Percentiles rank a stretch among this genome's conserved stretches.
These are phyloP conservation scores for Alternaria atra DNA, from an alignment of 2,329 filamentous ascomycete species.

Conservation along the genomic window DNA sequence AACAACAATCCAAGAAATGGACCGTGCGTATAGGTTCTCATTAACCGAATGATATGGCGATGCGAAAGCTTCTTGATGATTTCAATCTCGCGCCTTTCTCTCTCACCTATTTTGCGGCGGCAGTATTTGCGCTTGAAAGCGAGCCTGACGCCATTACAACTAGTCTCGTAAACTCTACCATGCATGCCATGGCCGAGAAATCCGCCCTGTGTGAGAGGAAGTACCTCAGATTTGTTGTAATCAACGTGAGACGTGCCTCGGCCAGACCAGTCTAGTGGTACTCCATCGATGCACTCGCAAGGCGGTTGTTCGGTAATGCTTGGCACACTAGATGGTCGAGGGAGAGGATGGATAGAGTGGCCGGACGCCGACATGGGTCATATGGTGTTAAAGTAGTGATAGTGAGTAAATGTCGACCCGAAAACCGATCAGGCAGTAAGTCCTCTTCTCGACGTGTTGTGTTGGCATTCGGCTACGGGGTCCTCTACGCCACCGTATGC, in stretches of 20 bases:
- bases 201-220: background rate
- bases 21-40: rapidly evolving
- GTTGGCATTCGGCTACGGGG: background rate
- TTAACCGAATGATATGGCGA: rapidly evolving
- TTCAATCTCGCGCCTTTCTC: background rate
- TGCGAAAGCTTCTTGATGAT: background rate
- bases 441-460: background rate
- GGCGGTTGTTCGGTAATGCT: rapidly evolving
- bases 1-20: background rate
- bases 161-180: background rate
- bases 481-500: background rate
- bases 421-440: background rate
- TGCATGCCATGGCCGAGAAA: background rate
- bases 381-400: background rate
- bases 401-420: background rate
- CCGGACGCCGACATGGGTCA: background rate
- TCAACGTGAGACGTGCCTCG: background rate
- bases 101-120: background rate
- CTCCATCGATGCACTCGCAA: background rate
- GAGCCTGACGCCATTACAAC: rapidly evolving
- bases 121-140: background rate
- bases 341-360: rapidly evolving
- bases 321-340: background rate
- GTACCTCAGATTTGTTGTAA: background rate
- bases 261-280: background rate